A percentile compares a stretch with the other conserved stretches of the same genome.
phyloP scores from a whole-genome alignment of 2,329 filamentous ascomycete species.

The Pyricularia grisea region DNA sequence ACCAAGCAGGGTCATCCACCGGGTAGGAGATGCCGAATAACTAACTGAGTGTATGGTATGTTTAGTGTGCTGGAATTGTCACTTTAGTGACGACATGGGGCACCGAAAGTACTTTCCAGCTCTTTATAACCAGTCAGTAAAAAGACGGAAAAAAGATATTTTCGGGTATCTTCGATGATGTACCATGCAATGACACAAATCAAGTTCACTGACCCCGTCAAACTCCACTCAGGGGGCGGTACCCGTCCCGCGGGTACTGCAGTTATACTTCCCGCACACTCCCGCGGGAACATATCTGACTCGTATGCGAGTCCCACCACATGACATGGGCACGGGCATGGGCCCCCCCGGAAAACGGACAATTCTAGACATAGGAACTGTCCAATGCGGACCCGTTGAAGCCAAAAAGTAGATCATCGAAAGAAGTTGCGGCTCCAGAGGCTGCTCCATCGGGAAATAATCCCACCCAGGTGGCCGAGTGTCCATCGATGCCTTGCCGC shows the following conservation, averaged over 20 bases:
- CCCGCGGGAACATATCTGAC: background rate
- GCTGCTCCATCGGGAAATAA: background rate
- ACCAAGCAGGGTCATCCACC: background rate
- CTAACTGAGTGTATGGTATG: background rate
- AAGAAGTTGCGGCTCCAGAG: background rate
- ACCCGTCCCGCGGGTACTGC: background rate
- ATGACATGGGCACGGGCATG: background rate
- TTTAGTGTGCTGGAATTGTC: background rate
- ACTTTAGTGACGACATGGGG: background rate
- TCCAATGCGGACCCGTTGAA: constrained; percentile 18
- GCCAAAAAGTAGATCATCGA: constrained; percentile 21
- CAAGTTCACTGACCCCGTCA: background rate
- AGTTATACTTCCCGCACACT: background rate
- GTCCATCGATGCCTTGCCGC: background rate
- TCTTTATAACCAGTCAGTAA: background rate
- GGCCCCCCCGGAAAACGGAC: background rate
- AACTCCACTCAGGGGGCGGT: background rate
- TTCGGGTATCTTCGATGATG: background rate
- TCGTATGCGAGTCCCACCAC: background rate
- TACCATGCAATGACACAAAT: background rate
- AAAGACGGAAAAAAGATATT: background rate
- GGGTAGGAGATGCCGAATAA: background rate
- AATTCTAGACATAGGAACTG: constrained; percentile 6
- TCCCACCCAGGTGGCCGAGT: background rate
- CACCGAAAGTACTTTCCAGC: background rate